These are phyloP conservation scores for Wickerhamomyces xylosicus DNA, from an alignment of 805 yeast species.

Conservation along the genomic window DNA sequence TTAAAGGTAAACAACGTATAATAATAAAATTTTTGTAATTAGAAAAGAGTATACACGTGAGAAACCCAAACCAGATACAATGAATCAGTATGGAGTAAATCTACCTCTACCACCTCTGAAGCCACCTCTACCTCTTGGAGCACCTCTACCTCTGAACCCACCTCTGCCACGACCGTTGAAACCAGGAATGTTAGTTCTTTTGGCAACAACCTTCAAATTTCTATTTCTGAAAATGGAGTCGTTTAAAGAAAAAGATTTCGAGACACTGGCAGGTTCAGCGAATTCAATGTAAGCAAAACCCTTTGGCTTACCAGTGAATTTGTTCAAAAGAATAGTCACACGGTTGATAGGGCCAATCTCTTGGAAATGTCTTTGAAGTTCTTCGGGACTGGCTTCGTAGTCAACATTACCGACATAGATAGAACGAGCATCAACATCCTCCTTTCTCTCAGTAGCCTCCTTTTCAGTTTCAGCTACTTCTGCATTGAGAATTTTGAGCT, in stretches of 20 bases:
- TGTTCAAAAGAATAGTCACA: conserved; percentile 68
- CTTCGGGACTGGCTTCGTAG: conserved; percentile 68
- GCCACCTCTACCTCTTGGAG: conserved; percentile 24
- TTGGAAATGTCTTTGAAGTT: conserved; percentile 64
- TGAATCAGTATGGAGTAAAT: conserved; percentile 29
- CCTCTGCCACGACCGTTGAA: conserved; percentile 34
- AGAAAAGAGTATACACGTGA: too few species aligned
- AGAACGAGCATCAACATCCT: conserved; percentile 67
- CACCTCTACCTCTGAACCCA: conserved; percentile 40
- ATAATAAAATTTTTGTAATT: too few species aligned
- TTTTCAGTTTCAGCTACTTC: not conserved
- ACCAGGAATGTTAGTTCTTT: conserved; percentile 79
- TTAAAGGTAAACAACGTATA: too few species aligned
- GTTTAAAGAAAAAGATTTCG: conserved; percentile 54
- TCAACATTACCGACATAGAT: conserved; percentile 82
- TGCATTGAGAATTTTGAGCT: not conserved
- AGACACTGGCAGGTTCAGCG: conserved; percentile 53
- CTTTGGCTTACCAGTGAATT: conserved; percentile 70
- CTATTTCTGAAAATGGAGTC: conserved; percentile 62
- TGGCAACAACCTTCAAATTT: conserved; percentile 61
- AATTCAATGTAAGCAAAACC: conserved; percentile 87
- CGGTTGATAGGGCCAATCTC: conserved; percentile 66
- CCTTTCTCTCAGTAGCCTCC: conserved; percentile 35
- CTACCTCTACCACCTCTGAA: conserved; percentile 32
- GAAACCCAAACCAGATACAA: too few species aligned